Evolutionary conservation across 2,329 filamentous ascomycete species (phyloP).

Genomic region (Chaetomiaceae sp.): DNA sequence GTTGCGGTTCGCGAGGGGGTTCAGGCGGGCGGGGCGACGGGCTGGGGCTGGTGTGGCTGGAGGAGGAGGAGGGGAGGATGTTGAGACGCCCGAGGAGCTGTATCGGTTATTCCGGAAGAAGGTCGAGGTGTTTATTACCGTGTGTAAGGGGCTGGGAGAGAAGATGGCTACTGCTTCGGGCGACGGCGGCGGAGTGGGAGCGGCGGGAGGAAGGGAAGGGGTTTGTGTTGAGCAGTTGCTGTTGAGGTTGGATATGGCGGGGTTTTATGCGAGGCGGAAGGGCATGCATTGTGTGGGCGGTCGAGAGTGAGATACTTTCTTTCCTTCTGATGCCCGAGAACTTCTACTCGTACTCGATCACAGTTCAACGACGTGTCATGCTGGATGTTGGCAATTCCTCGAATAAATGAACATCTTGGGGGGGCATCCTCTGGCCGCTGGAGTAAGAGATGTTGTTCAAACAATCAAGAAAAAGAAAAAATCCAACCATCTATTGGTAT

Average conservation of each 20-base stretch:
- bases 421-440: no score
- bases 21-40: no score
- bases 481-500: no score
- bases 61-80: conserved; percentile 27
- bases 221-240: conserved; percentile 27
- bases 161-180: conserved; percentile 47
- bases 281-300: background rate
- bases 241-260: conserved; percentile 31
- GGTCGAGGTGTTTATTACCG: conserved; percentile 67
- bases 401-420: no score
- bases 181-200: conserved; percentile 25
- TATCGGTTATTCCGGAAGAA: conserved; percentile 68
- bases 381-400: no score
- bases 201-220: conserved; percentile 27
- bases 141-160: conserved; percentile 63
- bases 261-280: conserved; percentile 21
- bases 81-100: conserved; percentile 39
- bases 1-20: conserved; percentile 65
- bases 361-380: no score
- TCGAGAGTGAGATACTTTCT: background rate
- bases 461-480: no score
- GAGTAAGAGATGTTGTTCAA: no score
- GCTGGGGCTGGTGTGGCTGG: conserved; percentile 31
- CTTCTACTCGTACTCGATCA: no score
- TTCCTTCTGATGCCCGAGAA: no score